A percentile compares a stretch with the other conserved stretches of the same genome.
Evolutionary conservation across 208 protist species (phyloP).

Genomic region (Leishmania tropica): DNA sequence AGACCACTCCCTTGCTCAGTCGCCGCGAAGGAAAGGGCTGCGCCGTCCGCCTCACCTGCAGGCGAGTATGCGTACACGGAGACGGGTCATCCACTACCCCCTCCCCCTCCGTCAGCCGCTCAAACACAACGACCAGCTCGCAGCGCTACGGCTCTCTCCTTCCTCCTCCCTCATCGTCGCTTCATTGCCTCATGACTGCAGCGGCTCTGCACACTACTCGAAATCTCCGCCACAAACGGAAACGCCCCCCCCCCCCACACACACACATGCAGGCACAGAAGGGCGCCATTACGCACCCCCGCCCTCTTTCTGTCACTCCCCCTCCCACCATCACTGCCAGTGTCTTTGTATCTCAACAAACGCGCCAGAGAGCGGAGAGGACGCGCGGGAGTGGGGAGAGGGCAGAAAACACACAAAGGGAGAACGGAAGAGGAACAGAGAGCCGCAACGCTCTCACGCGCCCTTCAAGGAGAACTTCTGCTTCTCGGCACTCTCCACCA

Average conservation of each 20-base stretch:
- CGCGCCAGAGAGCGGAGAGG: neutral
- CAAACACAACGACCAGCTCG: neutral
- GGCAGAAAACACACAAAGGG: neutral
- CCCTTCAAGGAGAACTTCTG: conserved; percentile 91
- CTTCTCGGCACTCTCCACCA: conserved; percentile 89
- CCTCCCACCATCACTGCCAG: neutral
- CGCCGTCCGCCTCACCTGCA: neutral
- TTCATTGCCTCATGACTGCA: neutral
- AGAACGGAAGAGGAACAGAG: neutral
- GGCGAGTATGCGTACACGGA: neutral
- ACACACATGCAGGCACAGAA: neutral
- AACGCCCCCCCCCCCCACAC: neutral
- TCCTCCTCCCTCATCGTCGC: neutral
- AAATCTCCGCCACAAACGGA: neutral
- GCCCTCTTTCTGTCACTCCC: neutral
- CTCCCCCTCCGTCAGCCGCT: neutral
- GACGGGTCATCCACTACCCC: neutral
- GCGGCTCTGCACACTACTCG: neutral
- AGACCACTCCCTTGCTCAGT: neutral
- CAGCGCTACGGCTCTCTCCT: neutral
- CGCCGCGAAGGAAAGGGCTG: neutral
- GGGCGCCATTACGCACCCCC: neutral
- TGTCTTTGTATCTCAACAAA: neutral
- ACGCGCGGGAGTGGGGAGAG: neutral
- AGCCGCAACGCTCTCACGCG: conserved; percentile 32